Evolutionary conservation across 2,329 filamentous ascomycete species (phyloP).

Genomic region (Colletotrichum lindemuthianum): DNA sequence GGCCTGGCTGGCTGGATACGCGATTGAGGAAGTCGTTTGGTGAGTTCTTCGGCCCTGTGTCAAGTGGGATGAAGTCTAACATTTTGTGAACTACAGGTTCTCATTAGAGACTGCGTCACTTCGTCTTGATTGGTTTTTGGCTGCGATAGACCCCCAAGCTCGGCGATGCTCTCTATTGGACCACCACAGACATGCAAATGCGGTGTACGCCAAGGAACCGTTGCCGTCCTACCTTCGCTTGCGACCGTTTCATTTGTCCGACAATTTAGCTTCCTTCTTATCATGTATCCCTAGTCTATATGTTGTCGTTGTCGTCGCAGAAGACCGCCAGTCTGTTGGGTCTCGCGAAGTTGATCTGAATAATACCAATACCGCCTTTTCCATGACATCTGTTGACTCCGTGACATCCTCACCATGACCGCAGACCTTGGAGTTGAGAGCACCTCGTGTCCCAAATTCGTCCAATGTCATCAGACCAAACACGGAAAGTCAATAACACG

Average conservation of each 20-base stretch:
- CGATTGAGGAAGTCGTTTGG: neutral
- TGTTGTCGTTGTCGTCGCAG: neutral
- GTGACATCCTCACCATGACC: too few species aligned
- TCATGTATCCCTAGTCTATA: neutral
- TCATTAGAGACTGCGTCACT: slow-evolving; percentile 25
- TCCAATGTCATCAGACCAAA: neutral
- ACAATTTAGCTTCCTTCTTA: neutral
- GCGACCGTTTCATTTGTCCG: slow-evolving; percentile 12
- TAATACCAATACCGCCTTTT: too few species aligned
- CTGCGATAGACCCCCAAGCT: slow-evolving; percentile 18
- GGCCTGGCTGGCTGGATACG: slow-evolving; percentile 15
- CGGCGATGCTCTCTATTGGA: slow-evolving; percentile 22
- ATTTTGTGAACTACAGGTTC: slow-evolving; percentile 3
- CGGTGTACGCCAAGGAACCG: neutral
- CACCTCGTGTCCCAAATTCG: too few species aligned
- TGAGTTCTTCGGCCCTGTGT: neutral
- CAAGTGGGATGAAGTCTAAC: slow-evolving; percentile 12
- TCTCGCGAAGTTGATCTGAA: too few species aligned
- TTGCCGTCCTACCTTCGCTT: slow-evolving; percentile 14
- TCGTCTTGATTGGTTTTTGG: slow-evolving; percentile 8
- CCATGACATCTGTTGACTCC: too few species aligned
- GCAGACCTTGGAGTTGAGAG: too few species aligned
- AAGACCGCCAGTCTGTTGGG: too few species aligned
- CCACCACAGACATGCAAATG: slow-evolving; percentile 3
- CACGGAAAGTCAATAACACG: too few species aligned